These are phyloP conservation scores for Raddia guianensis DNA, from an alignment of 176 grass and related monocot species.

Conservation along the genomic window DNA sequence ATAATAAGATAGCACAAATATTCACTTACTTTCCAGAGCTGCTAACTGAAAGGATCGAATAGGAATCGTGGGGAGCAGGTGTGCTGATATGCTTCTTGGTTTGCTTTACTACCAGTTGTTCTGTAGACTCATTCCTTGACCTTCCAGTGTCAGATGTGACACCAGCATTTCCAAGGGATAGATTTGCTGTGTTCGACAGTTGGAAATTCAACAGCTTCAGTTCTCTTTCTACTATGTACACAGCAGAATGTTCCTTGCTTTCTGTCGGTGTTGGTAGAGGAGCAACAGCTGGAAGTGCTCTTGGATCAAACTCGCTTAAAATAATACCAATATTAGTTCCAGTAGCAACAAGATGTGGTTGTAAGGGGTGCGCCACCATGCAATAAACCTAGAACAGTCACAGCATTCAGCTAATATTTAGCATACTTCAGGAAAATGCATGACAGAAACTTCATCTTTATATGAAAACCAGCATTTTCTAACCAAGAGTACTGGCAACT, in stretches of 20 bases:
- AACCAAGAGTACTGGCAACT: slow-evolving; percentile 16
- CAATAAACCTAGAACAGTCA: slow-evolving; percentile 78
- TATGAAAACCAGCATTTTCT: slow-evolving; percentile 21
- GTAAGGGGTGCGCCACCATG: slow-evolving; percentile 97
- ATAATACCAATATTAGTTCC: slow-evolving; percentile 98
- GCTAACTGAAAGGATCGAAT: slow-evolving; percentile 87
- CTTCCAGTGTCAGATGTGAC: slow-evolving; percentile 66
- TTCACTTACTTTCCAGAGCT: slow-evolving; percentile 93
- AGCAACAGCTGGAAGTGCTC: slow-evolving; percentile 86
- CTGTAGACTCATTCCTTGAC: slow-evolving; percentile 58
- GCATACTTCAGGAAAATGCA: slow-evolving; percentile 38
- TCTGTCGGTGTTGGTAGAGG: slow-evolving; percentile 72
- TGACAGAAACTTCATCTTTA: slow-evolving; percentile 1
- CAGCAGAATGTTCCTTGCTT: slow-evolving; percentile 85
- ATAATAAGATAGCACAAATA: slow-evolving; percentile 22
- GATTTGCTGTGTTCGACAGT: slow-evolving; percentile 82
- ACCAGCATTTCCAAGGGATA: slow-evolving; percentile 61
- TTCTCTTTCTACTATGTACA: slow-evolving; percentile 98
- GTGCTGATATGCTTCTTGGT: slow-evolving; percentile 94
- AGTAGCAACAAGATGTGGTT: slow-evolving; percentile 98
- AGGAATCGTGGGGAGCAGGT: slow-evolving; percentile 94
- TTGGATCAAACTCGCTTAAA: slow-evolving; percentile 95
- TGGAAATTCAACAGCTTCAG: slow-evolving; percentile 95
- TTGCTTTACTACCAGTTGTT: slow-evolving; percentile 87
- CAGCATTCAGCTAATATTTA: slow-evolving; percentile 36